Evolutionary conservation across 73 alveolate species (phyloP).

Genomic region (Paramecium tetraurelia): DNA sequence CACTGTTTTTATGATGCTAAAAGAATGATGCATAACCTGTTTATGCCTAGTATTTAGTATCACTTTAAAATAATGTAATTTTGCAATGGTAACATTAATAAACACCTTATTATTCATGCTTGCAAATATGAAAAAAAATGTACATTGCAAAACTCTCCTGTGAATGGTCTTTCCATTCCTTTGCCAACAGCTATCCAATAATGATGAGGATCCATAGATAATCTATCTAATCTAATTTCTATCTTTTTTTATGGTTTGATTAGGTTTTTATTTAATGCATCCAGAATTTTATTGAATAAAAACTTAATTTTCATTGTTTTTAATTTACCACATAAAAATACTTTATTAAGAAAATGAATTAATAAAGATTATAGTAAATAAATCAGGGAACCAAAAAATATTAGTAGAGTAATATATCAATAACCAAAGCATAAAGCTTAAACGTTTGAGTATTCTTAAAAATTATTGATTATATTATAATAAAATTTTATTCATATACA

Average conservation of each 20-base stretch:
- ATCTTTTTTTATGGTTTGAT: background rate
- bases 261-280: background rate
- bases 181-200: background rate
- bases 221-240: background rate
- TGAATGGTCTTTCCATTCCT: constrained; percentile 20
- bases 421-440: background rate
- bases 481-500: background rate
- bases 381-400: background rate
- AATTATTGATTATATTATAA: background rate
- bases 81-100: background rate
- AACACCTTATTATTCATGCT: background rate
- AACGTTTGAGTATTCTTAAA: background rate
- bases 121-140: background rate
- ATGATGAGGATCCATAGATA: background rate
- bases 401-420: background rate
- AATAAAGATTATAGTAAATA: background rate
- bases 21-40: background rate
- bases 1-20: background rate
- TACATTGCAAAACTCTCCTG: background rate
- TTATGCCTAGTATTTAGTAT: background rate
- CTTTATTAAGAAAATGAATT: background rate
- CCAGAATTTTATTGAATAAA: background rate
- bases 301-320: background rate
- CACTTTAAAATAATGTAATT: background rate
- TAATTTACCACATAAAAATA: background rate